Conservation (phyloP, 495 filamentous ascomycete genomes). For the Hypoxylon lenormandii region DNA sequence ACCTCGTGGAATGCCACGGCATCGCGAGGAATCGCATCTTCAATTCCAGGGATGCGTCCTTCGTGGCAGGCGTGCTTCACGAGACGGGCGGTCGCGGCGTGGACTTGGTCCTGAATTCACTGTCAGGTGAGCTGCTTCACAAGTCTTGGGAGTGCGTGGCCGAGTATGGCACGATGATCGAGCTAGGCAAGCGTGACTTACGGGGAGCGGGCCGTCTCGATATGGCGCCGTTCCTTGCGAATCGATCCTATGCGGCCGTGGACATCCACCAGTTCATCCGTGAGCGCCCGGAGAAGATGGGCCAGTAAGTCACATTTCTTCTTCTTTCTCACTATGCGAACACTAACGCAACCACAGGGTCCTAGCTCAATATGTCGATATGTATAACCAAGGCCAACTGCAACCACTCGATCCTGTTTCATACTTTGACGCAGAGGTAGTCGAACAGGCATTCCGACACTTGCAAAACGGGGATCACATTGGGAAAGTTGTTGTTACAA, state of each 20-base stretch:
- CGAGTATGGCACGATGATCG: conserved; percentile 68
- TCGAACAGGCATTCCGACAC: conserved; percentile 56
- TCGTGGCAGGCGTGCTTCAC: conserved; percentile 60
- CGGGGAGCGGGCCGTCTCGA: conserved; percentile 50
- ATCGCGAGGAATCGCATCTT: conserved; percentile 66
- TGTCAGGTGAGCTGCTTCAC: conserved; percentile 63
- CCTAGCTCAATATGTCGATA: too few relatives aligned
- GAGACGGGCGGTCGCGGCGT: conserved; percentile 64
- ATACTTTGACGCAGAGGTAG: conserved; percentile 51
- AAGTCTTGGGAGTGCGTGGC: conserved; percentile 67
- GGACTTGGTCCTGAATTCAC: too few relatives aligned
- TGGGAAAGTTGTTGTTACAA: conserved; percentile 66
- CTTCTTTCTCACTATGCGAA: too few relatives aligned
- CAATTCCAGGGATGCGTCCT: conserved; percentile 54
- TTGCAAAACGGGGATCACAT: conserved; percentile 61
- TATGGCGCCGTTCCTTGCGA: conserved; percentile 50
- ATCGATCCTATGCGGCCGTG: conserved; percentile 52
- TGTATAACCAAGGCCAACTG: conserved; percentile 46
- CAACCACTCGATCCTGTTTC: conserved; percentile 47
- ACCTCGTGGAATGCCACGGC: conserved; percentile 56
- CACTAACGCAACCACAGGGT: too few relatives aligned
- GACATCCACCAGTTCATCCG: conserved; percentile 50
- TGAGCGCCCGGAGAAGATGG: conserved; percentile 42
- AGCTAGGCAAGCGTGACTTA: conserved; percentile 60
- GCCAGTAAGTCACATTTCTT: conserved; percentile 50